A percentile compares a stretch with the other conserved stretches of the same genome.
Evolutionary conservation across 345 rosid genomes (phyloP).

Genomic region (Microthlaspi erraticum): DNA sequence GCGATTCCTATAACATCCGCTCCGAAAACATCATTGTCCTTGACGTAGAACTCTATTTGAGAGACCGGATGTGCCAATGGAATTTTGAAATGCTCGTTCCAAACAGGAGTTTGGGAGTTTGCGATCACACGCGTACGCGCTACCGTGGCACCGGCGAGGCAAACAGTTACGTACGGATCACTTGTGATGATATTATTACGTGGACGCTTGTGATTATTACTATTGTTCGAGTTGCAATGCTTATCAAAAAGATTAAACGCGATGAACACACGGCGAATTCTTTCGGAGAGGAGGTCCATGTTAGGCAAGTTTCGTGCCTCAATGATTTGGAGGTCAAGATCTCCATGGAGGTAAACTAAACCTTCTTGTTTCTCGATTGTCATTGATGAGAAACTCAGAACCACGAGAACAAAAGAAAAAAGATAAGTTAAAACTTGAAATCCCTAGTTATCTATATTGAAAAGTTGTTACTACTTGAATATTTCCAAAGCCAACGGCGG

Average conservation of each 20-base stretch:
- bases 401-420: neutral
- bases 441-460: neutral
- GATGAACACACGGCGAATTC: conserved; percentile 58
- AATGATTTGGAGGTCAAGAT: conserved; percentile 66
- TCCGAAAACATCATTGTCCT: conserved; percentile 83
- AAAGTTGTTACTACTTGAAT: conserved; percentile 13
- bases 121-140: conserved; percentile 87
- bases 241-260: conserved; percentile 48
- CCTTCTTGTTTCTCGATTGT: conserved; percentile 39
- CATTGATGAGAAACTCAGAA: conserved; percentile 35
- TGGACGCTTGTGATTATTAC: conserved; percentile 33
- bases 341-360: conserved; percentile 65
- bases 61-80: conserved; percentile 77
- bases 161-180: conserved; percentile 86
- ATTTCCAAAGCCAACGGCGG: conserved; percentile 49
- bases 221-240: conserved; percentile 35
- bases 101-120: conserved; percentile 62
- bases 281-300: conserved; percentile 75
- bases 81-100: conserved; percentile 74
- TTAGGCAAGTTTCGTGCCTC: conserved; percentile 83
- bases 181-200: conserved; percentile 65
- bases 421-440: neutral
- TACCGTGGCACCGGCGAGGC: conserved; percentile 71
- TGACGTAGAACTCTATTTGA: conserved; percentile 67
- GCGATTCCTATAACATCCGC: conserved; percentile 77